Evolutionary conservation across 139 green algal species (phyloP).

Genomic region (Chlorella sorokiniana): DNA sequence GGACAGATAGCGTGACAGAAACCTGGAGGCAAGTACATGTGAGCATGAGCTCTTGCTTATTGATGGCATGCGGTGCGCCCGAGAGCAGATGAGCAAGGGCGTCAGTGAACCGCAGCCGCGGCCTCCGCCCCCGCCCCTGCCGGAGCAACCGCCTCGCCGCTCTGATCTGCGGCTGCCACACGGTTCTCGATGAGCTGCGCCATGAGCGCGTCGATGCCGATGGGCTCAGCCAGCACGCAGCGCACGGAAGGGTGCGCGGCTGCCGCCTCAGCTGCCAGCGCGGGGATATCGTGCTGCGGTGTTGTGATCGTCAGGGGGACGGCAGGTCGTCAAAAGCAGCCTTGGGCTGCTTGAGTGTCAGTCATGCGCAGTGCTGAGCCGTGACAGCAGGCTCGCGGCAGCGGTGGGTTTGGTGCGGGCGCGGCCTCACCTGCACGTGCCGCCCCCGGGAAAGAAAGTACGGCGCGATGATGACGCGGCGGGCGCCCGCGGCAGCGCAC

Average conservation of each 20-base stretch:
- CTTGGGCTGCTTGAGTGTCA: neutral
- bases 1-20: too few species aligned
- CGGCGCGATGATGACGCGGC: conserved; percentile 75
- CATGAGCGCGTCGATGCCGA: conserved; percentile 78
- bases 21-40: too few species aligned
- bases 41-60: too few species aligned
- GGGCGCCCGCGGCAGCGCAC: conserved; percentile 51
- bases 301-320: neutral
- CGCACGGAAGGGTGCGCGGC: conserved; percentile 53
- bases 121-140: neutral
- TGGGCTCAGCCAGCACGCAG: conserved; percentile 77
- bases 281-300: conserved; percentile 81
- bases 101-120: neutral
- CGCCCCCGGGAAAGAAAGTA: conserved; percentile 88
- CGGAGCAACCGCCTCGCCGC: neutral
- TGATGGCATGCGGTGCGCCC: too few species aligned
- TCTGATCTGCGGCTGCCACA: conserved; percentile 41
- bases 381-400: too few species aligned
- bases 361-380: neutral
- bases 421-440: conserved; percentile 61
- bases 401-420: too few species aligned
- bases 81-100: neutral
- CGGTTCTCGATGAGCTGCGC: conserved; percentile 72
- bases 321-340: neutral
- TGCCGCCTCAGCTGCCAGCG: conserved; percentile 70